Evolutionary conservation across 805 yeast genomes (phyloP), one percentile per base, ranked within the genome.

Genomic region (Suhomyces sp.): DNA sequence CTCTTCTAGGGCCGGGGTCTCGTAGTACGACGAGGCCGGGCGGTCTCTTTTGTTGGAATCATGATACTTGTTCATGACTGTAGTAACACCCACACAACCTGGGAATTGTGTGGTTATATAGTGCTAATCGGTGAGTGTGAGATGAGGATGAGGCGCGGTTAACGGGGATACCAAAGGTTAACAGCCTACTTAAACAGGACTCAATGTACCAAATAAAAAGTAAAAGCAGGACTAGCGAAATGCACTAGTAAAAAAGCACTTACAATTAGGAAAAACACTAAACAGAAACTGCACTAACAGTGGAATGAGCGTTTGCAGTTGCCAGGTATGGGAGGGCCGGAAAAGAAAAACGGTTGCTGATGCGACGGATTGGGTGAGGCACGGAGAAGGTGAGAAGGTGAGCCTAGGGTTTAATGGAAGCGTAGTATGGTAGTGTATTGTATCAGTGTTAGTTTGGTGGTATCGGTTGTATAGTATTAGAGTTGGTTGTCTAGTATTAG

Each of bases 11-110:
- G 74, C 65, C 8, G 81, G 79, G 1, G 76, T 67, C 50, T 74
- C 78, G 44, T 68, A 70, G 54, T 64, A 67, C 10, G 75, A 66
- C 48, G 73, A 64, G 44, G 66, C 53, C 1, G 76, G 75, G 33
- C 76, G 60, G 60, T 48, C 62, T 53, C 58, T 47, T 41, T 52
- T 50, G 47, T 52, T n/a, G 31, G 29, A 40, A 21, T 37, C 17
- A 19, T 37, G 21, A 17, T 37, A 43, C 13, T 50, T 37, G 27
- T 50, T 46, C 53, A 50, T 50, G 49, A 29, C 19, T 33, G 37
- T n/a, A 33, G 37, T 15, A 12, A 13, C n/a, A 35, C 40, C 20
- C 40, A 35, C 19, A 7, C 20, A 8, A 35, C 40, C 19, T 8
- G 15, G 40, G 20, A 35, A 35, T 35, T 8, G 20, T 12, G 20